phyloP scores from a whole-genome alignment of 768 basidiomycete species.

The Gymnopilus dilepis region DNA sequence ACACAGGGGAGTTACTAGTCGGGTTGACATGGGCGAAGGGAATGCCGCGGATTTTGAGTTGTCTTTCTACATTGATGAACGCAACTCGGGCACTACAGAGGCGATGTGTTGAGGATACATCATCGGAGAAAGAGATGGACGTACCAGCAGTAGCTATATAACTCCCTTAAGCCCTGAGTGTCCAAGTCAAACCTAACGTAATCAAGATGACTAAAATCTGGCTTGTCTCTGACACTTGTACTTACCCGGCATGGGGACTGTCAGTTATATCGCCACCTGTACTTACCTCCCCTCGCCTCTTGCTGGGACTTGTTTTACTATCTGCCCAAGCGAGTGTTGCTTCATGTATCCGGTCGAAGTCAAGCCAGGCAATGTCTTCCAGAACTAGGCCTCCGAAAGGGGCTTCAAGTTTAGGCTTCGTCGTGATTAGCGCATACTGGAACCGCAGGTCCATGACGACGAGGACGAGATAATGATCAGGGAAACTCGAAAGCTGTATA shows the following conservation, averaged over 20 bases:
- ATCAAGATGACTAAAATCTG: background rate
- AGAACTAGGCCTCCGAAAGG: conserved; percentile 67
- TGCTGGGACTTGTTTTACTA: background rate
- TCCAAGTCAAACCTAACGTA: conserved; percentile 66
- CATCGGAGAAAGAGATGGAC: conserved; percentile 10
- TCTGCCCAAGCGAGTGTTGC: conserved; percentile 34
- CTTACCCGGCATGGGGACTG: conserved; percentile 26
- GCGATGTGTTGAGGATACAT: background rate
- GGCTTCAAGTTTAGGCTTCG: conserved; percentile 56
- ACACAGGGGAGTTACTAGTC: conserved; percentile 40
- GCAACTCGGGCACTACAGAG: conserved; percentile 79
- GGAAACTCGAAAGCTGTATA: conserved; percentile 79
- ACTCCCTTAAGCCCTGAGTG: conserved; percentile 72
- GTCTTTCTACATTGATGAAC: conserved; percentile 87
- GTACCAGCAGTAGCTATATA: conserved; percentile 90
- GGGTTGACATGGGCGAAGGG: conserved; percentile 80
- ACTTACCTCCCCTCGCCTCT: conserved; percentile 7
- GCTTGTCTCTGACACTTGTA: background rate
- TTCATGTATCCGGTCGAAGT: conserved; percentile 68
- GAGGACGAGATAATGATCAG: conserved; percentile 83
- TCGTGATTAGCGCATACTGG: conserved; percentile 81
- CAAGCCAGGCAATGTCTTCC: conserved; percentile 82
- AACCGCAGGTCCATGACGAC: conserved; percentile 81
- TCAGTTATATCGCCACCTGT: background rate
- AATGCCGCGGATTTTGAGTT: conserved; percentile 83